Evolutionary conservation across 257 asterid species (phyloP), one percentile per base, ranked within the genome.

Genomic region (Solanum ahanhuiri): DNA sequence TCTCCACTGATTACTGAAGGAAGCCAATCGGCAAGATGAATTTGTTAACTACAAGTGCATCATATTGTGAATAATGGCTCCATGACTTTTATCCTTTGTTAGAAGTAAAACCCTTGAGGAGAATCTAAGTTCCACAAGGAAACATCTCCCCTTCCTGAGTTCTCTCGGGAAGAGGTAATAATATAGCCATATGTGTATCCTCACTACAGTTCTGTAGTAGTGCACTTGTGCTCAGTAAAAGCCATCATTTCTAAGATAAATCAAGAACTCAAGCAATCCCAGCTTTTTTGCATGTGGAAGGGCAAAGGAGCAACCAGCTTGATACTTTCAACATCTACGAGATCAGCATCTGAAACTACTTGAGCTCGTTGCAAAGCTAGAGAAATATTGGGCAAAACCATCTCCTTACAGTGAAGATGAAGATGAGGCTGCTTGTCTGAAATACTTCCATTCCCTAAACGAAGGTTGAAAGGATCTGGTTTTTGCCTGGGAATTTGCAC

Each of bases 381-480:
- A 84, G 97, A 92, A 25, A 96, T 90, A 84, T 93, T 89, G 28
- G 98, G 99, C 88, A 96, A 90, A 76, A 88, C 84, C 93, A 95
- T 92, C 90, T 94, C 93, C 90, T 91, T 96, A 79, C 98, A 96
- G 85, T 96, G 99, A 88, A 96, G 98, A 91, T 95, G 98, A 86
- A 96, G 98, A 70, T 75, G 88, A 41, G 93, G 91, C 37, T 92
- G 95, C 89, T 89, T 93, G 67, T 94, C 98, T 1, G 90, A 90
- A 82, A 93, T 57, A 88, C 93, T 92, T 89, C 98, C 99, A 81
- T 85, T 91, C 76, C 89, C 93, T 89, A 91, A 86, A 87, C 91
- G 89, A 58, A 89, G 89, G 87, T 87, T 94, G 77, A 88, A 51
- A 34, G 91, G 86, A 72, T 87, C 92, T 4, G 76, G 30, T 30